A percentile compares a stretch with the other conserved stretches of the same genome.
phyloP scores from a whole-genome alignment of 2,329 filamentous ascomycete genomes.

The Chaetomium globosum region DNA sequence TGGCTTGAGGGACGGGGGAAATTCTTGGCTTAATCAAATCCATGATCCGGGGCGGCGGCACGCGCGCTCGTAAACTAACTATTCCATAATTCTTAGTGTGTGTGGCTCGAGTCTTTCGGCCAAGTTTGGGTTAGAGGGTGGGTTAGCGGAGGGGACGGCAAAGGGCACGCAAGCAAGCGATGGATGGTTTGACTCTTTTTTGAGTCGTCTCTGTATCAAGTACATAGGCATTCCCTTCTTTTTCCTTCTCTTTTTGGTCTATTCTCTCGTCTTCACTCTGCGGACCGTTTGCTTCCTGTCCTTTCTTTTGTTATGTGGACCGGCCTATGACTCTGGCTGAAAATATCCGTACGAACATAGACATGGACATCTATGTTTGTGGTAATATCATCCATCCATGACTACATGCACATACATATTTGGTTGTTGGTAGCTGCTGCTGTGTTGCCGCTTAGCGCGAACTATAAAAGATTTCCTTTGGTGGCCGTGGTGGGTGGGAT shows the following conservation, averaged over 20 bases:
- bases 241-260: slow-evolving; percentile 34
- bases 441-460: not conserved
- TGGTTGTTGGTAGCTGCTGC: not conserved
- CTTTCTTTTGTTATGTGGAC: slow-evolving; percentile 37
- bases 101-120: not conserved
- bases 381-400: slow-evolving; percentile 17
- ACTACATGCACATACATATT: not conserved
- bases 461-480: no score
- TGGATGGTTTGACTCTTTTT: not conserved
- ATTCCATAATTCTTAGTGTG: slow-evolving; percentile 29
- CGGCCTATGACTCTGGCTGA: not conserved
- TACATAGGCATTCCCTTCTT: slow-evolving; percentile 23
- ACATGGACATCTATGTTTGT: slow-evolving; percentile 26
- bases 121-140: not conserved
- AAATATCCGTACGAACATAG: not conserved
- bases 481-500: no score
- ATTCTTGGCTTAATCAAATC: slow-evolving; percentile 34
- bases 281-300: slow-evolving; percentile 33
- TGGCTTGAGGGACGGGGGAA: slow-evolving; percentile 11
- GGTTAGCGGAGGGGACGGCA: not conserved
- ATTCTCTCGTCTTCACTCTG: not conserved
- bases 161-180: not conserved
- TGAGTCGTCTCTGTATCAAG: slow-evolving; percentile 8
- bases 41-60: slow-evolving; percentile 5
- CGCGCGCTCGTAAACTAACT: slow-evolving; percentile 21